Evolutionary conservation across 805 yeast species (phyloP).

Genomic region (Candida sithepensis): DNA sequence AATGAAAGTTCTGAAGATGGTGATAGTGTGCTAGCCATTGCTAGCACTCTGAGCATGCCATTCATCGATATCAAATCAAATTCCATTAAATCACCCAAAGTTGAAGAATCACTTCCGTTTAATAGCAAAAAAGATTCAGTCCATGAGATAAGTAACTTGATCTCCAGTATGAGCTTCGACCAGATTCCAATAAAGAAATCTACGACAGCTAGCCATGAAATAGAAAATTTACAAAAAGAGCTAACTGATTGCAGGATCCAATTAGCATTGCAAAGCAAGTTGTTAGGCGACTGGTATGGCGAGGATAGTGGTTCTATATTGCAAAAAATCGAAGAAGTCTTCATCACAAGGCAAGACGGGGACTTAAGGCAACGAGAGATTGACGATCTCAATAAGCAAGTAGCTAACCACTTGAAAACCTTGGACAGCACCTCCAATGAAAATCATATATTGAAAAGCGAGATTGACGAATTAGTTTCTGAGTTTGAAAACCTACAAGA

Average conservation of each 20-base stretch:
- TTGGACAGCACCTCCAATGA: conserved; percentile 10
- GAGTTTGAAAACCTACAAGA: conserved; percentile 16
- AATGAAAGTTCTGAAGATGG: conserved; percentile 6
- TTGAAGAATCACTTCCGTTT: no score
- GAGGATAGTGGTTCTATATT: conserved; percentile 13
- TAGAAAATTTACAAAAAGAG: conserved; percentile 27
- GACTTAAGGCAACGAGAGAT: not conserved
- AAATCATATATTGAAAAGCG: conserved; percentile 8
- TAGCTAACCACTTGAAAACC: not conserved
- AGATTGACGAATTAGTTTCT: conserved; percentile 11
- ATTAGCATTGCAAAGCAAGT: conserved; percentile 28
- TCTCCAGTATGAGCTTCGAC: not conserved
- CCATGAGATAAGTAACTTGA: not conserved
- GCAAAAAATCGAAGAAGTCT: conserved; percentile 12
- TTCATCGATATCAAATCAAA: conserved; percentile 12
- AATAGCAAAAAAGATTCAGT: not conserved
- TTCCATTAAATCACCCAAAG: no score
- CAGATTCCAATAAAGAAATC: conserved; percentile 6
- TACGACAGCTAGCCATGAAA: conserved; percentile 16
- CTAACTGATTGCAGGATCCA: conserved; percentile 34
- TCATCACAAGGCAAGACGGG: conserved; percentile 1
- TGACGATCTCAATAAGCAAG: not conserved
- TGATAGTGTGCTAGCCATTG: conserved; percentile 13
- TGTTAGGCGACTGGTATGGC: conserved; percentile 23
- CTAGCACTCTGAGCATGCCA: conserved; percentile 16